Conservation (phyloP, 2,329 filamentous ascomycete species). For the Colletotrichum chrysophilum region DNA sequence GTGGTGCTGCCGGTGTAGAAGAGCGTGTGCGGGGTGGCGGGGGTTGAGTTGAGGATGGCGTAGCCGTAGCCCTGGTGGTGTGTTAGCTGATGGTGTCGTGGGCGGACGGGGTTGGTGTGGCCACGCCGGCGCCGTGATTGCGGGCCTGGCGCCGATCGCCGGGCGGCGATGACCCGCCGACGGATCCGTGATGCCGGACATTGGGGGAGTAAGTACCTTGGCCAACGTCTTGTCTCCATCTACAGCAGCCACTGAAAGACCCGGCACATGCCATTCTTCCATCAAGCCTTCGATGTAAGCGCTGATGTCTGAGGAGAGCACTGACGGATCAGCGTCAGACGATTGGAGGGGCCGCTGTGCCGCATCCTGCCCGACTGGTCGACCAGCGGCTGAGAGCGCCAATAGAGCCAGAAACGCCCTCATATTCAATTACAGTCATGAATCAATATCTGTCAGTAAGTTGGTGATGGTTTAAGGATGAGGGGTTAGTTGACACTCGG, state of each 20-base stretch:
- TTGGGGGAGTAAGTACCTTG: slow-evolving; percentile 27
- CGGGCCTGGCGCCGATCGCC: neutral
- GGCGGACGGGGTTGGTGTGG: neutral
- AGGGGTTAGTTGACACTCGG: neutral
- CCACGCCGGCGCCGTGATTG: neutral
- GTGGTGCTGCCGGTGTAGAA: slow-evolving; percentile 62
- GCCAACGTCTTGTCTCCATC: slow-evolving; percentile 39
- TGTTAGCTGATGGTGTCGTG: neutral
- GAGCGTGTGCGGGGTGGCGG: slow-evolving; percentile 51
- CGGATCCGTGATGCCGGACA: neutral
- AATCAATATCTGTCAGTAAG: rapidly evolving
- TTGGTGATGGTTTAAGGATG: neutral
- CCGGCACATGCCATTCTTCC: slow-evolving; percentile 43
- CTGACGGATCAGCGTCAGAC: neutral
- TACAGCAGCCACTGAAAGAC: slow-evolving; percentile 45
- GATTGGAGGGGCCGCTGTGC: neutral
- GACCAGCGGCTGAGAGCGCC: neutral
- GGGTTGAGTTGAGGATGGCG: slow-evolving; percentile 34
- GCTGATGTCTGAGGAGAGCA: neutral
- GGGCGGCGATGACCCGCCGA: neutral
- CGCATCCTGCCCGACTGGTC: neutral
- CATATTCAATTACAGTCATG: neutral
- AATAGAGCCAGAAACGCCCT: neutral
- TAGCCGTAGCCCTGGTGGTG: slow-evolving; percentile 42
- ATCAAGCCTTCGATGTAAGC: slow-evolving; percentile 31